phyloP scores from a whole-genome alignment of 805 yeast species.

The Kregervanrija delftensis region DNA sequence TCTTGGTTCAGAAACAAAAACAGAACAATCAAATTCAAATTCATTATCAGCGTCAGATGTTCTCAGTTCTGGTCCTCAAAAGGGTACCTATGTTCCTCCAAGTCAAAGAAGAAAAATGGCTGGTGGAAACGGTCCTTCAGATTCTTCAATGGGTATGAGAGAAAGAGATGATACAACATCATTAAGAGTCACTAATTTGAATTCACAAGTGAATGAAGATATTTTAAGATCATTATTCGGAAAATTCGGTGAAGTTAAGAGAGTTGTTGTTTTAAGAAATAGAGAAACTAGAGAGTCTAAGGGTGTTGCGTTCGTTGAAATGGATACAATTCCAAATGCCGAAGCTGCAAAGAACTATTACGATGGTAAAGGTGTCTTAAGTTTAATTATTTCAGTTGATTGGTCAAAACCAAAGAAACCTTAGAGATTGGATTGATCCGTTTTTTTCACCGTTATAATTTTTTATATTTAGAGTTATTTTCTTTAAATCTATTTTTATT shows the following conservation, averaged over 20 bases:
- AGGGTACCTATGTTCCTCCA: constrained; percentile 52
- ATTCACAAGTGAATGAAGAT: constrained; percentile 76
- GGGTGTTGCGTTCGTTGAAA: constrained; percentile 93
- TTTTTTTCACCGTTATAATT: too few relatives aligned
- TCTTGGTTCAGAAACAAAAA: constrained; percentile 39
- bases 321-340: constrained; percentile 61
- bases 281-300: constrained; percentile 90
- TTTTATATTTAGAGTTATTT: too few relatives aligned
- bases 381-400: constrained; percentile 66
- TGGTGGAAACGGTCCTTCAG: constrained; percentile 24
- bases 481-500: too few relatives aligned
- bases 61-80: constrained; percentile 20
- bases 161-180: constrained; percentile 81
- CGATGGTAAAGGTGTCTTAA: constrained; percentile 90
- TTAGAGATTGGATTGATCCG: too few relatives aligned
- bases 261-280: constrained; percentile 81
- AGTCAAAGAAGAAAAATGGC: constrained; percentile 40
- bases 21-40: not conserved
- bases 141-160: constrained; percentile 22
- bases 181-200: constrained; percentile 84
- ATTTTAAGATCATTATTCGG: constrained; percentile 69
- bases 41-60: constrained; percentile 11
- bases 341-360: constrained; percentile 67
- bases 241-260: constrained; percentile 58
- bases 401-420: constrained; percentile 42